Percentiles rank a stretch among this genome's conserved stretches.
Evolutionary conservation across 768 basidiomycete species (phyloP).

Genomic region (Pleurotus citrinopileatus): DNA sequence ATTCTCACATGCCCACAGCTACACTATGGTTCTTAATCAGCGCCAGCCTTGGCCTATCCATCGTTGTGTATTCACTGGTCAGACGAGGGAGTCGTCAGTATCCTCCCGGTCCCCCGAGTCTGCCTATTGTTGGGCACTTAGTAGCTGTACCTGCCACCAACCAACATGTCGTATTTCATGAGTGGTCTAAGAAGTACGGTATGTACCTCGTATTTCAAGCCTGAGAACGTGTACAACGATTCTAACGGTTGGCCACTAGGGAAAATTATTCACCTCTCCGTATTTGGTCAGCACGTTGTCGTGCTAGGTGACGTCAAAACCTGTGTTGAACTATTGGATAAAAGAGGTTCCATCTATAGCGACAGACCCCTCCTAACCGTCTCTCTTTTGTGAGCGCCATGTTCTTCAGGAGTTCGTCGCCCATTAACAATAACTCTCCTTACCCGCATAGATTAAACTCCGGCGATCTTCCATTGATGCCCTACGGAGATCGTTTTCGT

Average conservation of each 20-base stretch:
- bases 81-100: no score
- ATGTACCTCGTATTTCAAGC: neutral
- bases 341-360: slow-evolving; percentile 25
- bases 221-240: neutral
- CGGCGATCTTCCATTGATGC: neutral
- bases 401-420: slow-evolving; percentile 25
- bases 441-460: neutral
- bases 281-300: slow-evolving; percentile 24
- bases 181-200: slow-evolving; percentile 33
- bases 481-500: slow-evolving; percentile 41
- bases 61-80: no score
- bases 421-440: no score
- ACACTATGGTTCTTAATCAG: no score
- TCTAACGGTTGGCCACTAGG: slow-evolving; percentile 14
- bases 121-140: slow-evolving; percentile 35
- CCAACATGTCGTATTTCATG: slow-evolving; percentile 24
- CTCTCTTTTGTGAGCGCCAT: slow-evolving; percentile 27
- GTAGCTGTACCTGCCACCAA: slow-evolving; percentile 28
- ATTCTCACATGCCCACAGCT: no score
- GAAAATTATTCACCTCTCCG: slow-evolving; percentile 18
- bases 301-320: slow-evolving; percentile 22
- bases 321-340: slow-evolving; percentile 25
- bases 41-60: no score
- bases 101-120: slow-evolving; percentile 35
- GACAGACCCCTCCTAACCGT: slow-evolving; percentile 18